A percentile compares a stretch with the other conserved stretches of the same genome.
Conservation (phyloP, 495 filamentous ascomycete genomes). For the Margaritispora aquatica region DNA sequence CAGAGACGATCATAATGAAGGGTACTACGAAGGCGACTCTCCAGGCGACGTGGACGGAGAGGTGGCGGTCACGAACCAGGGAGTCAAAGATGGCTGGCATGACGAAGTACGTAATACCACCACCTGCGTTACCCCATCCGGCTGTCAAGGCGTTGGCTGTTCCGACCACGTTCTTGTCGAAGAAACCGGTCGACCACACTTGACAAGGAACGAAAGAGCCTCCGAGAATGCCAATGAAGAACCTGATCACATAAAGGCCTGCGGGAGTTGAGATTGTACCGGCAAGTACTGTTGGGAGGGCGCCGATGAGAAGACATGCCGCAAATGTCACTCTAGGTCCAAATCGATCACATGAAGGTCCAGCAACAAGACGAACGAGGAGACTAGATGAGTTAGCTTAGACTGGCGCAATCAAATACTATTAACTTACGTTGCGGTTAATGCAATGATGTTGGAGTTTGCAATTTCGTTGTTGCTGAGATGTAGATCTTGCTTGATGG, state of each 20-base stretch:
- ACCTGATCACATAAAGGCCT: constrained; percentile 72
- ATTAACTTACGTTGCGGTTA: constrained; percentile 69
- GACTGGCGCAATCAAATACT: background rate
- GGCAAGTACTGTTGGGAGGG: constrained; percentile 78
- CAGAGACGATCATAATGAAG: constrained; percentile 62
- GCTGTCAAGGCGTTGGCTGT: constrained; percentile 83
- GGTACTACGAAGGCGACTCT: constrained; percentile 79
- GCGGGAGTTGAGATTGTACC: constrained; percentile 64
- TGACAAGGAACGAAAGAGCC: constrained; percentile 91
- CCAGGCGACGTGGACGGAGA: constrained; percentile 68
- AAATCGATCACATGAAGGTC: constrained; percentile 77
- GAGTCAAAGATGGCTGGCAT: constrained; percentile 92
- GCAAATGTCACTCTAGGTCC: constrained; percentile 81
- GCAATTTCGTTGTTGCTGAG: constrained; percentile 67
- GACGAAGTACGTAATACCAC: constrained; percentile 76
- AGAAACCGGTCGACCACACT: constrained; percentile 93
- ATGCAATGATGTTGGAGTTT: constrained; percentile 88
- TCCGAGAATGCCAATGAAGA: constrained; percentile 91
- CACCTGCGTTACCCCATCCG: constrained; percentile 85
- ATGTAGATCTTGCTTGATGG: constrained; percentile 70
- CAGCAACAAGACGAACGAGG: constrained; percentile 73
- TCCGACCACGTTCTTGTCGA: constrained; percentile 92
- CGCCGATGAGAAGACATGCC: constrained; percentile 62
- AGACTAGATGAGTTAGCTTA: constrained; percentile 42
- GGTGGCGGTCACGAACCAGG: constrained; percentile 51